phyloP scores from a whole-genome alignment of 73 alveolate species.

The Tetrahymena elliotti region DNA sequence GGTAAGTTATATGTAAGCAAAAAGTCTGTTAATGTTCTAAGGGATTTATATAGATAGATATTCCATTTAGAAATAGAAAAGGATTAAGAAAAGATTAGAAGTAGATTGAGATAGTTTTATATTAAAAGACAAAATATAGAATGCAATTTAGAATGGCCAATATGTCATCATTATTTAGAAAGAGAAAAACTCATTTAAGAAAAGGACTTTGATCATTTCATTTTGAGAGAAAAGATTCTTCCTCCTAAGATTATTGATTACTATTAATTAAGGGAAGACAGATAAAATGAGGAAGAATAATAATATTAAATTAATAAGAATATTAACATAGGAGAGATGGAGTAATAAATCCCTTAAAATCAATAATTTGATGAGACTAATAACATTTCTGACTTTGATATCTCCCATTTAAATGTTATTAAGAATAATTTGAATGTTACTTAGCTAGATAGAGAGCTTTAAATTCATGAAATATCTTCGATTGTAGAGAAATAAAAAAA shows the following conservation, averaged over 20 bases:
- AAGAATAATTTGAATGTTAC: not conserved
- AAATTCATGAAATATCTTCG: not conserved
- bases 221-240: not conserved
- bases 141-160: not conserved
- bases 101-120: not conserved
- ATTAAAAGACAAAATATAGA: not conserved
- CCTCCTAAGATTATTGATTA: not conserved
- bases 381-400: not conserved
- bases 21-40: not conserved
- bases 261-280: not conserved
- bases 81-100: not conserved
- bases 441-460: not conserved
- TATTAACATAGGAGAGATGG: not conserved
- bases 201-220: not conserved
- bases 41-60: not conserved
- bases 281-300: not conserved
- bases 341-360: not conserved
- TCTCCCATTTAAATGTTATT: not conserved
- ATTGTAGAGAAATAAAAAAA: not conserved
- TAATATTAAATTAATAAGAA: not conserved
- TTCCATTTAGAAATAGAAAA: not conserved
- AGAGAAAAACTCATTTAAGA: not conserved
- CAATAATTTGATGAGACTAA: not conserved
- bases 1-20: not conserved
- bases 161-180: not conserved